Conservation (phyloP, 805 yeast species). For the Wickerhamomyces pijperi region DNA sequence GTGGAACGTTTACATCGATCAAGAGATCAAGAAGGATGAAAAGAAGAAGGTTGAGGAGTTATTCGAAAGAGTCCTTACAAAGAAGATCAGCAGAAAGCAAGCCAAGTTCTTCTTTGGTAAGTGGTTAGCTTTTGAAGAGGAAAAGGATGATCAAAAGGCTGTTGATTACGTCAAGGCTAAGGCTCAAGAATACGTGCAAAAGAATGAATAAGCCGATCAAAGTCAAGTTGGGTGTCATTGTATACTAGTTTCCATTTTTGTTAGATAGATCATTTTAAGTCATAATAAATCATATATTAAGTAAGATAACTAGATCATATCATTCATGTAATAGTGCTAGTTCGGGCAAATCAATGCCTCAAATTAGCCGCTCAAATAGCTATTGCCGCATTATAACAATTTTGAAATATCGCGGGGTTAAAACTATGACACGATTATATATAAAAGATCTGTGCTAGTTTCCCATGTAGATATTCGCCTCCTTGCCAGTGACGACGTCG, state of each 20-base stretch:
- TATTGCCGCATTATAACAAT: too few relatives aligned
- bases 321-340: too few relatives aligned
- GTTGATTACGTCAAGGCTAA: conserved; percentile 81
- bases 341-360: too few relatives aligned
- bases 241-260: not conserved
- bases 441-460: too few relatives aligned
- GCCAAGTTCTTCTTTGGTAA: conserved; percentile 91
- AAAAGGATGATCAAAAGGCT: conserved; percentile 52
- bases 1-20: conserved; percentile 94
- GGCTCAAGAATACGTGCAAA: conserved; percentile 67
- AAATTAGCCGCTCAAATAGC: too few relatives aligned
- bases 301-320: too few relatives aligned
- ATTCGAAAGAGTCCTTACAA: conserved; percentile 66
- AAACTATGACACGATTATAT: too few relatives aligned
- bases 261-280: not conserved
- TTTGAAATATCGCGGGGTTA: too few relatives aligned
- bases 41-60: conserved; percentile 62
- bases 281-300: not conserved
- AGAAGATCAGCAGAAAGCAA: conserved; percentile 70
- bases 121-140: conserved; percentile 78
- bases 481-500: too few relatives aligned
- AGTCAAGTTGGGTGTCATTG: not conserved
- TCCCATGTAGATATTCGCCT: too few relatives aligned
- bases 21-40: conserved; percentile 67
- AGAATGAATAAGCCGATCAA: conserved; percentile 1